Conservation (phyloP, 116 monocot species). For the Trichopus zeylanicus region DNA sequence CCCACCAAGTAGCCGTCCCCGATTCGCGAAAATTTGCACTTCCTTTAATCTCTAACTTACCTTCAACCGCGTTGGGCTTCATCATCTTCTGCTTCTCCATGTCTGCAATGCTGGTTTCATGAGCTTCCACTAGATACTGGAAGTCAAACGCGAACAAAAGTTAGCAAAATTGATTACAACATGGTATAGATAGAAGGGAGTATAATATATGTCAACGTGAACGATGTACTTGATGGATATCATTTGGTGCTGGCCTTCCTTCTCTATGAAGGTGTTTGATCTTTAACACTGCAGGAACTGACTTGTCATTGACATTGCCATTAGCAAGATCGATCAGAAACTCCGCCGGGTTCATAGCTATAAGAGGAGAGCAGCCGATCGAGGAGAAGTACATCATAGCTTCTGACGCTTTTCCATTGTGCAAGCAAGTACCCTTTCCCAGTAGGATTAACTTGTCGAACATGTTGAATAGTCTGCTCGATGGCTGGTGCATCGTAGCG, state of each 20-base stretch:
- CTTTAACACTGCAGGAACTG: constrained; percentile 13
- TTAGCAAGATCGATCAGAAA: constrained; percentile 39
- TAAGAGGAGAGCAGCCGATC: constrained; percentile 24
- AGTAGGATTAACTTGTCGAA: constrained; percentile 30
- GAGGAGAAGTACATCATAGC: constrained; percentile 32
- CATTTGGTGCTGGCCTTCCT: constrained; percentile 5
- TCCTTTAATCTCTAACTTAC: background rate
- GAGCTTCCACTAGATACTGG: constrained; percentile 11
- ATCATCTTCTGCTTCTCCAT: constrained; percentile 10
- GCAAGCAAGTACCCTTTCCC: constrained; percentile 18
- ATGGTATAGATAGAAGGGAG: too few relatives aligned
- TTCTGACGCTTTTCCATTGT: constrained; percentile 26
- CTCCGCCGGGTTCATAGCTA: constrained; percentile 35
- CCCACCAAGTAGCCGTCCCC: constrained; percentile 22
- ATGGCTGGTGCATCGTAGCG: constrained; percentile 34
- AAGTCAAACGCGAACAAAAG: too few relatives aligned
- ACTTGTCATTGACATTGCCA: constrained; percentile 22
- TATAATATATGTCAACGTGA: too few relatives aligned
- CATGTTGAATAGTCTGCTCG: constrained; percentile 24
- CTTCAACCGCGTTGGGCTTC: constrained; percentile 1
- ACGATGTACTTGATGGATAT: constrained; percentile 16
- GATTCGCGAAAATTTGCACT: background rate
- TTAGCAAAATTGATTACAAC: too few relatives aligned
- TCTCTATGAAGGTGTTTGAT: constrained; percentile 4
- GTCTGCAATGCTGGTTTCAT: constrained; percentile 5